Conservation (phyloP, 495 filamentous ascomycete genomes). For the Daldinia childiae region DNA sequence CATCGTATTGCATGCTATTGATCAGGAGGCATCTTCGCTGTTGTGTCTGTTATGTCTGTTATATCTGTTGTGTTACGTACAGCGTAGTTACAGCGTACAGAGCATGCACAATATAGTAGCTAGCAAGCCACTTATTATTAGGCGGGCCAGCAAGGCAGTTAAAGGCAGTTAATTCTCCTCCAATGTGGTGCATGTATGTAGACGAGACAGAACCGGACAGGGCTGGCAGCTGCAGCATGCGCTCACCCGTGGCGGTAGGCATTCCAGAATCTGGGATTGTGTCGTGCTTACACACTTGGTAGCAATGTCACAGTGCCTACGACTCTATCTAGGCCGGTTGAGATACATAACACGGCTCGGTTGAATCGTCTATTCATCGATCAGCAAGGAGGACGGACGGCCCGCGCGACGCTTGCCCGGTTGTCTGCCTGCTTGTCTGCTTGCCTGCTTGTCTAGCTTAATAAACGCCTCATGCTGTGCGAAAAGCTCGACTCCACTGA, state of each 20-base stretch:
- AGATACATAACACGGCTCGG: slow-evolving; percentile 33
- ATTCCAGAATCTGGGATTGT: slow-evolving; percentile 45
- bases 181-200: slow-evolving; percentile 36
- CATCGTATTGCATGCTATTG: slow-evolving; percentile 7
- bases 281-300: slow-evolving; percentile 38
- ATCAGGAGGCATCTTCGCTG: not conserved
- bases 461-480: slow-evolving; percentile 25
- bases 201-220: slow-evolving; percentile 30
- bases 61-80: not conserved
- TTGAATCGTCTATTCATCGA: slow-evolving; percentile 29
- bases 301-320: slow-evolving; percentile 36
- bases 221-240: slow-evolving; percentile 36
- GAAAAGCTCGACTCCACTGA: slow-evolving; percentile 36
- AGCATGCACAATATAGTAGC: slow-evolving; percentile 18
- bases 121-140: slow-evolving; percentile 19
- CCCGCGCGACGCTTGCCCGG: slow-evolving; percentile 33
- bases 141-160: slow-evolving; percentile 29
- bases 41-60: not conserved
- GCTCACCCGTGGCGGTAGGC: slow-evolving; percentile 36
- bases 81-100: not conserved
- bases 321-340: slow-evolving; percentile 34
- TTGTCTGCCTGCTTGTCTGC: slow-evolving; percentile 9
- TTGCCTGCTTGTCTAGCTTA: slow-evolving; percentile 18
- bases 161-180: slow-evolving; percentile 31
- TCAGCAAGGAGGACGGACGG: slow-evolving; percentile 27